A percentile compares a stretch with the other conserved stretches of the same genome.
Conservation (phyloP, 345 rosid species). For the Moringa oleifera region DNA sequence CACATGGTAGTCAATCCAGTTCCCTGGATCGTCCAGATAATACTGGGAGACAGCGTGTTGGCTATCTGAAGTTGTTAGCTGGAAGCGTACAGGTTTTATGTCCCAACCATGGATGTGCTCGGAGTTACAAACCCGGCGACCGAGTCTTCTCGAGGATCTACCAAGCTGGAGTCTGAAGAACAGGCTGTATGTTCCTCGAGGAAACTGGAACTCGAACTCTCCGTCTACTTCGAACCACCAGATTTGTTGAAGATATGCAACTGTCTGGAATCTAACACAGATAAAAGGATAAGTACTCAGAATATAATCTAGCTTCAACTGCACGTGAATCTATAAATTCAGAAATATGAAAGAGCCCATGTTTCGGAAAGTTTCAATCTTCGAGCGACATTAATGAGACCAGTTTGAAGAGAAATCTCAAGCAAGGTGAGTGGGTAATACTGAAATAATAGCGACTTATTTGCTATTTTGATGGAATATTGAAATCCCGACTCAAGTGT, state of each 20-base stretch:
- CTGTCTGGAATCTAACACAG: constrained; percentile 49
- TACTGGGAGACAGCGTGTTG: constrained; percentile 49
- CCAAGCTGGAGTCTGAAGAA: constrained; percentile 84
- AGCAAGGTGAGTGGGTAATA: too few relatives aligned
- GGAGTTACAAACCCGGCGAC: constrained; percentile 62
- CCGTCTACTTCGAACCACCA: constrained; percentile 98
- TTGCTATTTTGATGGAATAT: too few relatives aligned
- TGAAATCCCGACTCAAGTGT: too few relatives aligned
- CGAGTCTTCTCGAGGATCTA: constrained; percentile 50
- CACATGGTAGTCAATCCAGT: constrained; percentile 64
- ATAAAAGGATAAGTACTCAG: constrained; percentile 2
- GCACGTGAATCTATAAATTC: too few relatives aligned
- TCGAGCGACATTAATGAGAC: too few relatives aligned
- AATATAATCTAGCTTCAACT: too few relatives aligned
- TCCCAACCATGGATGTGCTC: constrained; percentile 94
- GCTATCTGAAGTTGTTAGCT: constrained; percentile 69
- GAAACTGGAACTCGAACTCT: constrained; percentile 72
- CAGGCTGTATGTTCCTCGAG: constrained; percentile 63
- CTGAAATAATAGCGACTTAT: too few relatives aligned
- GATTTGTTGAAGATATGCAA: constrained; percentile 87
- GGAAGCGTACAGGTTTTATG: constrained; percentile 70
- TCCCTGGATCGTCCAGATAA: constrained; percentile 50
- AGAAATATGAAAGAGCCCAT: too few relatives aligned
- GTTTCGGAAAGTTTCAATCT: too few relatives aligned
- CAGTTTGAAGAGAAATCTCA: too few relatives aligned